Evolutionary conservation across 176 grass and related monocot genomes (phyloP), one percentile per base, ranked within the genome.

Genomic region (Neostapfia colusana): DNA sequence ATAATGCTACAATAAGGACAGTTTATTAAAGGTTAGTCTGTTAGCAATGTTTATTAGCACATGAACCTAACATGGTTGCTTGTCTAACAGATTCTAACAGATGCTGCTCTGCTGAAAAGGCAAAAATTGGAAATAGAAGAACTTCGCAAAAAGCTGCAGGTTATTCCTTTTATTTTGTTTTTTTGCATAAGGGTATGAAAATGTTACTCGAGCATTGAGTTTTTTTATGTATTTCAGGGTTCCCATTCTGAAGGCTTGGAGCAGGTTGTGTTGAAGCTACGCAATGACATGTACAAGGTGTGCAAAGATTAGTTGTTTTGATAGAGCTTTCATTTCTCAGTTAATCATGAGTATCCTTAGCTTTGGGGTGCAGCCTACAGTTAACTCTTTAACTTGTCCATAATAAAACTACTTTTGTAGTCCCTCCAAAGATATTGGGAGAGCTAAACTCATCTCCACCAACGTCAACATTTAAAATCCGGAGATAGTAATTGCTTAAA

Each of bases 261-360:
- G 78, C 95, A 99, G 65, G 74, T 99, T 80, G 89, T 95, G 27
- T 61, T 99, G 69, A 95, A 99, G 72, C 80, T 95, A 72, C 78
- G 89, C 23, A 99, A 99, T 76, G 92, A 95, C 57, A 99, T 99
- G 96, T 89, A 95, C 69, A 99, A 95, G 92, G 96, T 95, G 40
- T 41, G 70, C 65, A 79, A 72, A 70, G 44, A 51, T 27, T 55
- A 68, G 12, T 3, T 17, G 1, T 41, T 51, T 57, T 28, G 45
- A 1, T 71, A 71, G 13, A 67, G 50, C 15, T 5, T 23, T 0
- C 24, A 7, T 78, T 77, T 65, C 14, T 79, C 6, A 35, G 38
- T 56, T 31, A 56, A 74, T 68, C 27, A 69, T 59, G 21, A 56
- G 16, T 36, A 25, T 39, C 61, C 5, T 67, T 61, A 16, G 15